phyloP scores from a whole-genome alignment of 2,329 filamentous ascomycete species.

The Ilyonectria destructans region DNA sequence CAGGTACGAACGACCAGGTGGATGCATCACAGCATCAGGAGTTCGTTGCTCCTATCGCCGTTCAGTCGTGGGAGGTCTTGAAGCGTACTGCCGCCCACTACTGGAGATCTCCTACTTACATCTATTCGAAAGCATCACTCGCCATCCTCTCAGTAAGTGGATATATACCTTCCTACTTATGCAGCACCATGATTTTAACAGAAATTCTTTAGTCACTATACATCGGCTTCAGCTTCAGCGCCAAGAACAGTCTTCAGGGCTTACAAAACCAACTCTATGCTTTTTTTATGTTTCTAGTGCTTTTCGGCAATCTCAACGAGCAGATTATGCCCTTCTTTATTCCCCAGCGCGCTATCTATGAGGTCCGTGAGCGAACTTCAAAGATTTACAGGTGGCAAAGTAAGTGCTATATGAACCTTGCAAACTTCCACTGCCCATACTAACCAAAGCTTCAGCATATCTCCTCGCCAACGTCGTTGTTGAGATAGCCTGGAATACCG shows the following conservation, averaged over 20 bases:
- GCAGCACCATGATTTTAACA: neutral
- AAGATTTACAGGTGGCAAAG: constrained; percentile 75
- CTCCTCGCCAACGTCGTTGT: constrained; percentile 72
- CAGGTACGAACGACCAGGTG: neutral
- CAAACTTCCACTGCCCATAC: neutral
- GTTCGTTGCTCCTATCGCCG: constrained; percentile 69
- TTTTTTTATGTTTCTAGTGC: constrained; percentile 85
- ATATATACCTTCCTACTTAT: neutral
- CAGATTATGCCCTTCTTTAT: constrained; percentile 90
- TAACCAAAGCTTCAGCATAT: constrained; percentile 56
- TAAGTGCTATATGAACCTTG: constrained; percentile 1
- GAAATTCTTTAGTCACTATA: constrained; percentile 61
- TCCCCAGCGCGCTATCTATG: constrained; percentile 84
- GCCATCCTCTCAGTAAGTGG: constrained; percentile 55
- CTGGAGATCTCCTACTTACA: constrained; percentile 11
- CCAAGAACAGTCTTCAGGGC: constrained; percentile 73
- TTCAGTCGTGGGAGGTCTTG: constrained; percentile 78
- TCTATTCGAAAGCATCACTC: constrained; percentile 71
- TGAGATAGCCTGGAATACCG: constrained; percentile 77
- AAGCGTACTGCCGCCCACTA: constrained; percentile 65
- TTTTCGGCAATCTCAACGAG: constrained; percentile 80
- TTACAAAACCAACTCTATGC: constrained; percentile 89
- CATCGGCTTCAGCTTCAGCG: constrained; percentile 76
- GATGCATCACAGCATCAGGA: constrained; percentile 13
- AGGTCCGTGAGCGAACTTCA: constrained; percentile 85